phyloP scores from a whole-genome alignment of 1,139 yeast species.

The Candida albicans region DNA sequence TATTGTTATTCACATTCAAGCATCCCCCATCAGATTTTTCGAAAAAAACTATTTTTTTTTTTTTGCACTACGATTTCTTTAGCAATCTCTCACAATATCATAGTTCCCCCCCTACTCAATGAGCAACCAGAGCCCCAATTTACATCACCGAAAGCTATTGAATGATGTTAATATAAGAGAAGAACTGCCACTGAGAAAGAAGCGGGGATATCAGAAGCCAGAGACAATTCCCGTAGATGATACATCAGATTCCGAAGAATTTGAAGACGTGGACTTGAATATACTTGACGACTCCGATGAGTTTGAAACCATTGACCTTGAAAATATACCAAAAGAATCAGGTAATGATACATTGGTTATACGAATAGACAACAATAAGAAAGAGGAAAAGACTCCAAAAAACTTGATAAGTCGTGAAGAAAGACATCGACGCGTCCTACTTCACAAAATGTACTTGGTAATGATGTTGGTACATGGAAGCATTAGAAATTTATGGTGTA shows the following conservation, averaged over 20 bases:
- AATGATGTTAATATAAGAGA: slow-evolving; percentile 3
- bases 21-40: background rate
- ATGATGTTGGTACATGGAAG: slow-evolving; percentile 65
- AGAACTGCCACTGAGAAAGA: slow-evolving; percentile 4
- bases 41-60: slow-evolving; percentile 1
- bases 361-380: slow-evolving; percentile 5
- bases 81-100: background rate
- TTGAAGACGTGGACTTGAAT: slow-evolving; percentile 31
- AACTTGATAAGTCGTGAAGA: slow-evolving; percentile 13
- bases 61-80: background rate
- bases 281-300: slow-evolving; percentile 25
- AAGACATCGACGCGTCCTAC: slow-evolving; percentile 11
- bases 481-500: slow-evolving; percentile 74
- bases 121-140: slow-evolving; percentile 4
- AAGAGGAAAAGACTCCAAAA: slow-evolving; percentile 20
- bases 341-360: slow-evolving; percentile 10
- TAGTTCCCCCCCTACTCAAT: background rate
- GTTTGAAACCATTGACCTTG: slow-evolving; percentile 33
- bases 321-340: background rate
- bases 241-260: slow-evolving; percentile 26
- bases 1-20: background rate
- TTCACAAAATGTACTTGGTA: slow-evolving; percentile 64
- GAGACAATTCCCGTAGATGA: slow-evolving; percentile 2
- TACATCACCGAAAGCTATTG: slow-evolving; percentile 11
- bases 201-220: slow-evolving; percentile 2